Conservation (phyloP, 1,284 basidiomycete genomes). For the Xanthoconium separans region DNA sequence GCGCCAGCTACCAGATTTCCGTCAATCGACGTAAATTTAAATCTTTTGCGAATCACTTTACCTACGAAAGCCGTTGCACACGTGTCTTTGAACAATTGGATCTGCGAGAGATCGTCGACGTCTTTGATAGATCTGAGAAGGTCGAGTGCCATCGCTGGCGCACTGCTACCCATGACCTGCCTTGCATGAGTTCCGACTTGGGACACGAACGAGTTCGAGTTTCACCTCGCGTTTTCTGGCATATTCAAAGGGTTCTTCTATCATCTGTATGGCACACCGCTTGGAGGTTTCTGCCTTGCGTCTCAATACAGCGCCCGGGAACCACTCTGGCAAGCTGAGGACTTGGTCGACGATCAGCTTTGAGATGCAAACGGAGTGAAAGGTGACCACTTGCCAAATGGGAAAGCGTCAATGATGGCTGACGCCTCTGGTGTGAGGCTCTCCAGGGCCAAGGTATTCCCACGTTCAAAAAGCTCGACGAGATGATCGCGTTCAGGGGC, state of each 20-base stretch:
- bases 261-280: conserved; percentile 15
- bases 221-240: conserved; percentile 17
- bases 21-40: not conserved
- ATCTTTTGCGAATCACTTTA: conserved; percentile 1
- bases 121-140: conserved; percentile 5
- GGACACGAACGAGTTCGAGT: too few relatives aligned
- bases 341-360: conserved; percentile 10
- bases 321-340: conserved; percentile 24
- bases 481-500: conserved; percentile 15
- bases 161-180: conserved; percentile 12
- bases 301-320: conserved; percentile 19
- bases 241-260: conserved; percentile 23
- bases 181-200: not conserved
- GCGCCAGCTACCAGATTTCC: conserved; percentile 17
- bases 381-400: conserved; percentile 16
- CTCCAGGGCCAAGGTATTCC: conserved; percentile 10
- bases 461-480: conserved; percentile 20
- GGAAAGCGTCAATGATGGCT: conserved; percentile 16
- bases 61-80: conserved; percentile 27
- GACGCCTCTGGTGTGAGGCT: conserved; percentile 23
- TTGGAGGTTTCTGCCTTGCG: conserved; percentile 17
- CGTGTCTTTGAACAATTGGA: conserved; percentile 15
- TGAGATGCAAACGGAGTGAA: not conserved
- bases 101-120: not conserved
- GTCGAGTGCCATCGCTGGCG: conserved; percentile 18